Percentiles rank a stretch among this genome's conserved stretches.
phyloP scores from a whole-genome alignment of 2,329 filamentous ascomycete species.

The Trichoderma pleuroti region DNA sequence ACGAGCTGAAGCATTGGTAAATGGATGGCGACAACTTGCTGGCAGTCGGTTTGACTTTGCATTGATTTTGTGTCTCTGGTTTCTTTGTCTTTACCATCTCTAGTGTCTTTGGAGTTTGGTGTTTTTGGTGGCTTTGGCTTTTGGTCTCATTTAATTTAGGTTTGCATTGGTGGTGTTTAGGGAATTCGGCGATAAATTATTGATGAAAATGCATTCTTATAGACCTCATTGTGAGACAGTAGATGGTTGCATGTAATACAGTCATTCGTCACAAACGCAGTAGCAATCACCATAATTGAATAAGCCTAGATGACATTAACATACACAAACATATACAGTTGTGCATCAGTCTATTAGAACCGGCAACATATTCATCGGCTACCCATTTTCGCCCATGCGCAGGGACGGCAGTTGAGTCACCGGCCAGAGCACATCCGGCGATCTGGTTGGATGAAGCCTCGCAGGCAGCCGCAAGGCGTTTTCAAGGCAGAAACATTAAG shows the following conservation, averaged over 20 bases:
- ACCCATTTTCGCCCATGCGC: background rate
- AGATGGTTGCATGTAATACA: background rate
- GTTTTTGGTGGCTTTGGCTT: background rate
- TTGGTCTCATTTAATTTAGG: background rate
- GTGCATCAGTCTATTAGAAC: background rate
- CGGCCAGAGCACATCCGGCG: background rate
- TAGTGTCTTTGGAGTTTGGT: background rate
- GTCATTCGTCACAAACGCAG: background rate
- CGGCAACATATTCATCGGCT: background rate
- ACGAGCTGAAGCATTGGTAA: background rate
- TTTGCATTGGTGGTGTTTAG: background rate
- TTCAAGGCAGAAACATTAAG: background rate
- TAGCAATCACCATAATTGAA: background rate
- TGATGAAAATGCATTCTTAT: background rate
- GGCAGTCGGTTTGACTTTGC: background rate
- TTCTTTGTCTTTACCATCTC: background rate
- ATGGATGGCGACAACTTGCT: background rate
- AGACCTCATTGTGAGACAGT: background rate
- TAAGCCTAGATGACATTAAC: background rate
- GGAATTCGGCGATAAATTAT: background rate
- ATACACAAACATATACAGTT: background rate
- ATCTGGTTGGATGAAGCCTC: constrained; percentile 14
- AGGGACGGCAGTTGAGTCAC: constrained; percentile 1
- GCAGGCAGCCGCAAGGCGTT: constrained; percentile 14
- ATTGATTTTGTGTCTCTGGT: background rate